Base-by-base conservation (phyloP, 345 rosid species). In the Bretschneidera sinensis region DNA sequence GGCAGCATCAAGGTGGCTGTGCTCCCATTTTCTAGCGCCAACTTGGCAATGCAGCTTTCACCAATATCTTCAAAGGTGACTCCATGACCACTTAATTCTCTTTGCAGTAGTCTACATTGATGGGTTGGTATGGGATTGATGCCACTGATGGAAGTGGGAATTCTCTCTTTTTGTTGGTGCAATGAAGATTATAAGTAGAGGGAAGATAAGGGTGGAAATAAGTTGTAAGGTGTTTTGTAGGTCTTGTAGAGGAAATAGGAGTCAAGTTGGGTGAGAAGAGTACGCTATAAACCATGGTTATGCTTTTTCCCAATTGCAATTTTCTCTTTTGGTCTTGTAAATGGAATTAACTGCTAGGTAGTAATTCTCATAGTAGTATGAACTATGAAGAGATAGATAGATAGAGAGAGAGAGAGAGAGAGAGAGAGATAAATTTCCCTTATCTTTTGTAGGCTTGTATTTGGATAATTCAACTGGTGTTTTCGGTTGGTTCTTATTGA, bases 31-130 rank as follows among this genome's bases (percentile, higher is more conserved):
- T 81, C 82, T 35, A 89, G 43, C n/a, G 39, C 55, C 79, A 89
- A 60, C 73, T 77, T 92, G 17, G 88, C 94, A 34, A 84, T 73
- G 71, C 85, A 87, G 43, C 71, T 65, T 55, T 84, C 91, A n/a
- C 82, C 86, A 1, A 89, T 71, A 20, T 73, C 75, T 62, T 89
- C 81, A 24, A 92, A 89, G 57, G 82, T 77, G 55, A 89, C 87
- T 56, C 97, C 96, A 62, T 81, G 95, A 19, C 89, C 92, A 65
- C 87, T 77, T 68, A 89, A 85, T 60, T 89, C 92, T 60, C 62
- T 55, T 54, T 80, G 78, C 55, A 89, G 75, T 83, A 79, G 67
- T 89, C 97, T 45, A 81, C 74, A 59, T 81, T 82, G 57, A 80
- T 18, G 0, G 90, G 90, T 50, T 70, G 81, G 61, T 70, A 70